Evolutionary conservation across 2,329 filamentous ascomycete species (phyloP), one percentile per base, ranked within the genome.

Genomic region (Pseudogymnoascus sp.): DNA sequence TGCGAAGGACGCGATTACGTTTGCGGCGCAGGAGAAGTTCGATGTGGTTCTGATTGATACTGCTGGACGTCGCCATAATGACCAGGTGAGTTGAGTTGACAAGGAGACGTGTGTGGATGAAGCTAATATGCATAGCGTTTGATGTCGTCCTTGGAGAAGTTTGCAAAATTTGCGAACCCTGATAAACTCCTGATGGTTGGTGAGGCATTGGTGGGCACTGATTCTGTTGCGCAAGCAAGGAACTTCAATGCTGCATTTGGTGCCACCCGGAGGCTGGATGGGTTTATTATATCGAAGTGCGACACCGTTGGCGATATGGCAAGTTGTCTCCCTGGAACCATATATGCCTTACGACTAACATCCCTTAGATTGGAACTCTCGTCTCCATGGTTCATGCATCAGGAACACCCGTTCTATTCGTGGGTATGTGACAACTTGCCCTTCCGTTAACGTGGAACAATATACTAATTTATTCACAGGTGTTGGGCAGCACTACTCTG

Each of bases 291-390:
- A 70, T 93, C 89, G 65, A 99, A 99, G 77, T 97, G 94, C 75
- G 94, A 99, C 77, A 99, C 94, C 0, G 95, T 99, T 38, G 95
- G 94, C n/a, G 93, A 97, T 77, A 97, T 97, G 92, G 92, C 97
- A 47, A 92, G 84, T 69, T 33, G 16, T 60, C 59, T 60, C 28
- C 21, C 18, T 7, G 31, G 12, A 65, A 61, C 25, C 11, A 53
- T 66, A 47, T 50, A 38, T 33, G 50, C 5, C 42, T 18, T 21
- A 10, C 33, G 25, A 53, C 65, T 59, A 59, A 38, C 28, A 40
- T 25, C 21, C 33, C 31, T 25, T 23, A 70, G 68, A 73, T 77
- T 63, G 75, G 88, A 1, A 97, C 93, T 2, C 80, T 99, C 67
- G 94, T 99, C 66, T 96, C 91, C 74, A 93, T 99, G 80, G 93